Percentiles rank a stretch among this genome's conserved stretches.
phyloP scores from a whole-genome alignment of 495 filamentous ascomycete species.

The Immersiella caudata region DNA sequence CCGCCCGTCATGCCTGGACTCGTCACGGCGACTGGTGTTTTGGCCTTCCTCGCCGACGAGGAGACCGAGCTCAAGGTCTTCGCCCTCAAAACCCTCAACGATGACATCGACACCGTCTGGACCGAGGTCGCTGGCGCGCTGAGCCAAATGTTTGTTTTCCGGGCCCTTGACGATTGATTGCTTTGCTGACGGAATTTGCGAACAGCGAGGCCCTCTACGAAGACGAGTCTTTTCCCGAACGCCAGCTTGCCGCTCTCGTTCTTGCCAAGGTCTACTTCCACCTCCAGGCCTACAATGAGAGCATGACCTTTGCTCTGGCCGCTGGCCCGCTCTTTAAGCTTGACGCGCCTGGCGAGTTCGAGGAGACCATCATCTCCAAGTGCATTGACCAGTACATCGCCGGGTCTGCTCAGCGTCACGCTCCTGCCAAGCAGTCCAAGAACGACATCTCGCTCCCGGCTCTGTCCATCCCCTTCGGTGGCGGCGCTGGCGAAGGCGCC shows the following conservation, averaged over 20 bases:
- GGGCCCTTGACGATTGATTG: conserved; percentile 23
- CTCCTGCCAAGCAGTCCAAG: conserved; percentile 47
- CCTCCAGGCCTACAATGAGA: conserved; percentile 97
- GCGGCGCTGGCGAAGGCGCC: conserved; percentile 61
- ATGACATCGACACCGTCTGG: conserved; percentile 95
- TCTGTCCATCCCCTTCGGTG: conserved; percentile 73
- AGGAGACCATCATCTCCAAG: conserved; percentile 98
- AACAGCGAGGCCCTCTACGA: conserved; percentile 93
- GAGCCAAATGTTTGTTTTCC: conserved; percentile 79
- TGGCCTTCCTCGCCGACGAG: conserved; percentile 94
- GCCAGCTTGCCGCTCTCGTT: conserved; percentile 90
- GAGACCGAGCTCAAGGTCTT: conserved; percentile 91
- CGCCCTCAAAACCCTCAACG: conserved; percentile 89
- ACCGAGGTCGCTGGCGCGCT: conserved; percentile 91
- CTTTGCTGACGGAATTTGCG: conserved; percentile 13
- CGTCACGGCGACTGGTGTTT: conserved; percentile 88
- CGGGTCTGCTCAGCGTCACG: conserved; percentile 71
- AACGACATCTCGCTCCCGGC: conserved; percentile 61
- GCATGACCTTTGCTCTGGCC: conserved; percentile 96
- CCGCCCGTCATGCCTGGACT: conserved; percentile 76
- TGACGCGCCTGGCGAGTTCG: conserved; percentile 89
- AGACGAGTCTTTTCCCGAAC: conserved; percentile 91
- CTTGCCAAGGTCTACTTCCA: conserved; percentile 99
- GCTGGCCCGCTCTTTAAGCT: conserved; percentile 95
- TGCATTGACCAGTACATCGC: conserved; percentile 98